Evolutionary conservation across 2,329 filamentous ascomycete genomes (phyloP).

Genomic region (Mycocentrospora acerina): DNA sequence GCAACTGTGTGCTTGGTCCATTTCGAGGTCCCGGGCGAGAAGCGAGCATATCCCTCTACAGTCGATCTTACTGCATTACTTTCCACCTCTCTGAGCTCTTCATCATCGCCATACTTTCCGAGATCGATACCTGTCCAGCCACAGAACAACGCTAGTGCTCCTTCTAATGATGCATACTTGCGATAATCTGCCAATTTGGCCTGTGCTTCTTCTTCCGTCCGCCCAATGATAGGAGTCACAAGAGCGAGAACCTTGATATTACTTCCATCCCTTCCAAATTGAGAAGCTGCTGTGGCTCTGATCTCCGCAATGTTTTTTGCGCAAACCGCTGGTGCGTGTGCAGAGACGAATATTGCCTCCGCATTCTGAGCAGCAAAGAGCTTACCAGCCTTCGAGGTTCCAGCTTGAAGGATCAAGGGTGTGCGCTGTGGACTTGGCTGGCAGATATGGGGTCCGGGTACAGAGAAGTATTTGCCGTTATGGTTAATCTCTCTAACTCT

Average conservation of each 20-base stretch:
- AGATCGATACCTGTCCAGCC: constrained; percentile 74
- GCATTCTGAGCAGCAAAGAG: constrained; percentile 69
- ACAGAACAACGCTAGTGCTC: constrained; percentile 69
- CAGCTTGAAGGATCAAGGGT: constrained; percentile 69
- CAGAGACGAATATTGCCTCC: constrained; percentile 70
- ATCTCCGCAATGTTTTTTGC: constrained; percentile 65
- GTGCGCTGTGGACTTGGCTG: constrained; percentile 67
- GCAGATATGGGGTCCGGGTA: constrained; percentile 68
- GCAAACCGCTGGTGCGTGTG: constrained; percentile 63
- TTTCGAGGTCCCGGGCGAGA: constrained; percentile 61
- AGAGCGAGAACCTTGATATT: constrained; percentile 69
- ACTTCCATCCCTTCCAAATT: constrained; percentile 59
- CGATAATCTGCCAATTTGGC: constrained; percentile 64
- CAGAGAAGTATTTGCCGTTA: constrained; percentile 63
- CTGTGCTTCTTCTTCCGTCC: constrained; percentile 65
- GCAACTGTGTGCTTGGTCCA: constrained; percentile 74
- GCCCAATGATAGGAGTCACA: constrained; percentile 65
- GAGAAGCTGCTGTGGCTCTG: constrained; percentile 53
- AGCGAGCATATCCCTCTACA: constrained; percentile 58
- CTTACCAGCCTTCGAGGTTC: constrained; percentile 66
- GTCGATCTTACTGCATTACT: constrained; percentile 62
- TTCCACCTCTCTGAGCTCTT: constrained; percentile 64
- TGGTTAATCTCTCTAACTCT: constrained; percentile 68
- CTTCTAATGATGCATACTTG: constrained; percentile 64
- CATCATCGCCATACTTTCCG: constrained; percentile 60